Base-by-base conservation (phyloP, 768 basidiomycete genomes). In the Termitomyces sp. region DNA sequence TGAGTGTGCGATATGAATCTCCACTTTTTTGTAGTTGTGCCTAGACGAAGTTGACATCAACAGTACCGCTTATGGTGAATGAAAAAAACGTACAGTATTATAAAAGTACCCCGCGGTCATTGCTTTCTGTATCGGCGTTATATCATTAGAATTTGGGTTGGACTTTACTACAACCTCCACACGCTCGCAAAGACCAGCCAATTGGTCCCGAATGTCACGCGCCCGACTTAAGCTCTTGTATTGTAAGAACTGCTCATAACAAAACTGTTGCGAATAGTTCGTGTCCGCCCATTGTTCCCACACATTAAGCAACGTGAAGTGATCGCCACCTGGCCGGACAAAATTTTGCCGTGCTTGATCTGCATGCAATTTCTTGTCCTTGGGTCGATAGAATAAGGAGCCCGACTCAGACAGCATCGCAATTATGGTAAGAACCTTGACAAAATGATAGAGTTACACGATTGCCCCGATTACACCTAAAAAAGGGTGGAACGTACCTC, bases 251-350 rank as follows among this genome's bases (percentile, higher is more conserved):
- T 95, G 92, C 67, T 96, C 94, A 69, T 95, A 97, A 66, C 93
- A 95, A 74, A 93, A 97, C 65, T 95, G 92, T 68, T 98, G 93
- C 22, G 93, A 95, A 68, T 94, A 98, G 66, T 94, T 94, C 24
- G 95, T 92, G 61, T 99, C 97, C 20, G 91, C 91, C 97, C 97
- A 99, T 67, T 98, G 95, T 69, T 98, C 95, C 90, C 94, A 98
- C 13, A 98, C 93, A 69, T 98, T 98, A 28, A 99, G 79, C 24
- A 99, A 73, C 6, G 96, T 98, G 69, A 98, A 99, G 74, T 98
- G 97, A 66, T 99, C 97, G 24, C 97, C 97, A 30, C 97, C 96
- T 0, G 91, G 78, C 50, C 93, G 92, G 57, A 95, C 87, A 68
- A 99, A 99, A 69, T 98, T 98, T 71, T 96, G 92, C 56, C 96